These are phyloP conservation scores for Xylariaceae sp. DNA, from an alignment of 2,329 filamentous ascomycete genomes.

Conservation along the genomic window DNA sequence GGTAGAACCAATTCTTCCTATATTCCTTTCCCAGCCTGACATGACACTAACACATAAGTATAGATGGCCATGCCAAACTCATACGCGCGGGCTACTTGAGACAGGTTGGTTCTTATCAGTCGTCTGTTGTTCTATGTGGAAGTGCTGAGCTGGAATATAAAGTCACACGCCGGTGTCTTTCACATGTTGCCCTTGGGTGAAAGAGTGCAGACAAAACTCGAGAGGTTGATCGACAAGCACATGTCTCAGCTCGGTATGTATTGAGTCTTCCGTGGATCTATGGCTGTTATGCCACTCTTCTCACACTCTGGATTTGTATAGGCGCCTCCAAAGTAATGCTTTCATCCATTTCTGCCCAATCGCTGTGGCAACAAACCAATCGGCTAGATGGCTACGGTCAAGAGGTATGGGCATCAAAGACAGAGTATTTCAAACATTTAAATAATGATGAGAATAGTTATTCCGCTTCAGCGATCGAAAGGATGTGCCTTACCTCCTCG, in stretches of 20 bases:
- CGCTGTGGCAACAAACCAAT: constrained; percentile 78
- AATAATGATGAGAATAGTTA: constrained; percentile 49
- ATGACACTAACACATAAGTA: constrained; percentile 17
- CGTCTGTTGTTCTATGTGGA: background rate
- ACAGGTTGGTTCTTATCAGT: constrained; percentile 46
- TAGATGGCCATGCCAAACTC: constrained; percentile 62
- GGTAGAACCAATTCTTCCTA: constrained; percentile 34
- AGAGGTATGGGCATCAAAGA: constrained; percentile 50
- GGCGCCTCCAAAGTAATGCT: constrained; percentile 54
- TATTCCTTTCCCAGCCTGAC: background rate
- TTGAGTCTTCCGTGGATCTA: background rate
- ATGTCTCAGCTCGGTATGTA: constrained; percentile 67
- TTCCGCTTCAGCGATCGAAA: constrained; percentile 79
- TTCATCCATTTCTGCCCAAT: constrained; percentile 79
- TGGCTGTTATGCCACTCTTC: constrained; percentile 3
- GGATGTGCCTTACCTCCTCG: constrained; percentile 66
- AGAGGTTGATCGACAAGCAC: constrained; percentile 78
- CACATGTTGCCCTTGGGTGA: constrained; percentile 84
- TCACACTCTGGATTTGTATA: constrained; percentile 17
- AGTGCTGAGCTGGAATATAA: constrained; percentile 10
- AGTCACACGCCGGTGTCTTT: constrained; percentile 82
- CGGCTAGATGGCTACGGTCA: constrained; percentile 65
- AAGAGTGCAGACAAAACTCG: constrained; percentile 83
- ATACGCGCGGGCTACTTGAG: constrained; percentile 67
- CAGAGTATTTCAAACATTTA: background rate